Conservation (phyloP, 345 rosid species). For the Pistacia integerrima region DNA sequence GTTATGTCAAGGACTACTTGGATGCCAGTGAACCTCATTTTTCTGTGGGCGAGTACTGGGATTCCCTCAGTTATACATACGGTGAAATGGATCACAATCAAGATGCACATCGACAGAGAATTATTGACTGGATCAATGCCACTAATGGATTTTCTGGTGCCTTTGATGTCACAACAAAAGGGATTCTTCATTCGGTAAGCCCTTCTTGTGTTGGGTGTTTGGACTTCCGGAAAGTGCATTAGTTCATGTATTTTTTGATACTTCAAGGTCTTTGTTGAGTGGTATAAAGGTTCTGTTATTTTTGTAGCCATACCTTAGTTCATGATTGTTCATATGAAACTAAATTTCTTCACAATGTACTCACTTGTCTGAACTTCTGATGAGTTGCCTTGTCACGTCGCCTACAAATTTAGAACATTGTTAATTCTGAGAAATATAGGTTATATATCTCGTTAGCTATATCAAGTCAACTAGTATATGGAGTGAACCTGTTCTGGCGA, state of each 20-base stretch:
- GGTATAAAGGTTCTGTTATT: not conserved
- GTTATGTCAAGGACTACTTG: conserved; percentile 96
- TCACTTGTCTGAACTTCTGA: not conserved
- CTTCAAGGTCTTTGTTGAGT: not conserved
- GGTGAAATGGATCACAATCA: conserved; percentile 93
- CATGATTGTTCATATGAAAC: not conserved
- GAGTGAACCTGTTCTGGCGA: not conserved
- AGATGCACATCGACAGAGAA: conserved; percentile 94
- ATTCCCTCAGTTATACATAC: conserved; percentile 83
- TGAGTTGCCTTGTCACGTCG: not conserved
- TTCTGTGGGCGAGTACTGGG: conserved; percentile 97
- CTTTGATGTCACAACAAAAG: conserved; percentile 97
- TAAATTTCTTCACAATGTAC: not conserved
- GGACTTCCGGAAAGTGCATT: not conserved
- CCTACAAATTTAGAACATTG: not conserved
- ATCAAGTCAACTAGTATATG: not conserved
- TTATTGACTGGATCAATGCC: conserved; percentile 88
- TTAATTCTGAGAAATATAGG: not conserved
- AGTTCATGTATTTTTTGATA: not conserved
- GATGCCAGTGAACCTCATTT: conserved; percentile 84
- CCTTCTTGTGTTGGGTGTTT: conserved; percentile 2
- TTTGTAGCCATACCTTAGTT: not conserved
- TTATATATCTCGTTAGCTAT: no score
- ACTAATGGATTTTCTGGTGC: conserved; percentile 87
- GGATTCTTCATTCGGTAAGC: conserved; percentile 87